Evolutionary conservation across 345 rosid species (phyloP).

Genomic region (Pistacia vera): DNA sequence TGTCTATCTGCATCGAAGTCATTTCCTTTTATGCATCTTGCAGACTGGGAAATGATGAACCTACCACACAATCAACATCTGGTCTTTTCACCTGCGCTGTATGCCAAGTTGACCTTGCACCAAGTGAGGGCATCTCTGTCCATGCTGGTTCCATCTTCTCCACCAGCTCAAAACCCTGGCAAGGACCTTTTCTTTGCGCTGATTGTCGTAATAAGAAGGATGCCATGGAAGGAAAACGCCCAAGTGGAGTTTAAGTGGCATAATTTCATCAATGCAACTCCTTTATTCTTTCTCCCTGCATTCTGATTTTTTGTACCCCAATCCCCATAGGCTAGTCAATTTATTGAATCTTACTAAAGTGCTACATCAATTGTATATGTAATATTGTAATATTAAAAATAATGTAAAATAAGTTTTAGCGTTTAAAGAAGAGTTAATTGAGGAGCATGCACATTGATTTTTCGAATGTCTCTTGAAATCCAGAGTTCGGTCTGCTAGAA

Average conservation of each 20-base stretch:
- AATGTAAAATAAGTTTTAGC: constrained; percentile 32
- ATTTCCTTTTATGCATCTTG: constrained; percentile 6
- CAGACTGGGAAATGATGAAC: constrained; percentile 70
- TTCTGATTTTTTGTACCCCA: constrained; percentile 15
- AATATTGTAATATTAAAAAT: constrained; percentile 20
- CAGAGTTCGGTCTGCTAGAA: not conserved
- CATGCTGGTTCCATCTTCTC: constrained; percentile 83
- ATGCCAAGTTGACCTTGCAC: constrained; percentile 81
- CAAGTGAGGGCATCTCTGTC: constrained; percentile 79
- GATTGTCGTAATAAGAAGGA: constrained; percentile 83
- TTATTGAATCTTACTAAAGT: constrained; percentile 18
- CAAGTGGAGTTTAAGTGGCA: constrained; percentile 69
- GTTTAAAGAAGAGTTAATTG: constrained; percentile 10
- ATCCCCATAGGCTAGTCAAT: constrained; percentile 28
- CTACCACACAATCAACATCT: constrained; percentile 42
- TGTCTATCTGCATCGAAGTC: not conserved
- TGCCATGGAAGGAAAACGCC: constrained; percentile 96
- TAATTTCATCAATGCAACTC: constrained; percentile 27
- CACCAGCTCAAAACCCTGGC: constrained; percentile 77
- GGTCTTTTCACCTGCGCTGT: constrained; percentile 78
- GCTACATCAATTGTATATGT: constrained; percentile 37
- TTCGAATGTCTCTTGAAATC: not conserved
- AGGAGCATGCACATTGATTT: not conserved
- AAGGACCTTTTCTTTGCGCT: constrained; percentile 86
- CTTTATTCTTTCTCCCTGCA: constrained; percentile 34